phyloP scores from a whole-genome alignment of 1,284 basidiomycete species.

The Apiotrichum porosum region DNA sequence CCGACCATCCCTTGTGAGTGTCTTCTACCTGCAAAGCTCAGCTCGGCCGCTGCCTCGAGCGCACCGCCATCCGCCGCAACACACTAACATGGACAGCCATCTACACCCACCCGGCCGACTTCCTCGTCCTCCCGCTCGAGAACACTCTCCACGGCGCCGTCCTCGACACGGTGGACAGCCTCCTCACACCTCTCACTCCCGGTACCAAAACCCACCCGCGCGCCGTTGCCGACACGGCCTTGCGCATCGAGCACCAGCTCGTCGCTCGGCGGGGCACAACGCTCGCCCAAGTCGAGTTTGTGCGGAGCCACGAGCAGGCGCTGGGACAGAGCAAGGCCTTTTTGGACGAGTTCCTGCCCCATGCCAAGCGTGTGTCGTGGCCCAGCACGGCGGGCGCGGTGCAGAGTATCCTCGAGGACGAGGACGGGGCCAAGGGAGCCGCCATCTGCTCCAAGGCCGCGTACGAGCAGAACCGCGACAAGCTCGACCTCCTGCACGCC shows the following conservation, averaged over 20 bases:
- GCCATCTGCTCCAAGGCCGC: constrained; percentile 44
- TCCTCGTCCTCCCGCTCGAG: constrained; percentile 44
- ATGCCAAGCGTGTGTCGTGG: constrained; percentile 26
- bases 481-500: constrained; percentile 34
- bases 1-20: constrained; percentile 30
- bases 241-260: constrained; percentile 43
- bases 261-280: constrained; percentile 31
- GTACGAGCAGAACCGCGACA: constrained; percentile 18
- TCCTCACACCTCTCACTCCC: constrained; percentile 14
- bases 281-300: constrained; percentile 34
- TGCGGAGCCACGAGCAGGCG: constrained; percentile 48
- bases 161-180: constrained; percentile 42
- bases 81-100: constrained; percentile 20
- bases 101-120: constrained; percentile 22
- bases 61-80: neutral
- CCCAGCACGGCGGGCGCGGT: constrained; percentile 43
- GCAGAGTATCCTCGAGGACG: constrained; percentile 21
- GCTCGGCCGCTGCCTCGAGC: neutral
- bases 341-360: constrained; percentile 29
- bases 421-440: constrained; percentile 22
- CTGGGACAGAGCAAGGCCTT: constrained; percentile 44
- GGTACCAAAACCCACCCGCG: neutral
- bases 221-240: constrained; percentile 16
- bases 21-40: neutral
- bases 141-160: constrained; percentile 48